Evolutionary conservation across 1,284 basidiomycete genomes (phyloP).

Genomic region (Testicularia cyperi): DNA sequence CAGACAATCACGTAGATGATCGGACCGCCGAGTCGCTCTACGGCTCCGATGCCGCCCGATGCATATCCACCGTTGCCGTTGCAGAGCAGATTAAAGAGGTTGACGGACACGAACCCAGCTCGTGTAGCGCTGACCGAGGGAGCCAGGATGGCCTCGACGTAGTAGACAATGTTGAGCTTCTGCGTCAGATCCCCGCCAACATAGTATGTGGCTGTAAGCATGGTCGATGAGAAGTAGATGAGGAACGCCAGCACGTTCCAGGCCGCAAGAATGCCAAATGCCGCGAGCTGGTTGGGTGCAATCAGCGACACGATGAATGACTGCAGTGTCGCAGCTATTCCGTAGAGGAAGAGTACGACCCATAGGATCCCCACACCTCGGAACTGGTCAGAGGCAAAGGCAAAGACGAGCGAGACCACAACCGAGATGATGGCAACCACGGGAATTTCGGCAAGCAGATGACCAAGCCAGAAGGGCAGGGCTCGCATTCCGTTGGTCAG

Average conservation of each 20-base stretch:
- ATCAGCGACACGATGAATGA: slow-evolving; percentile 25
- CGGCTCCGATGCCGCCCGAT: slow-evolving; percentile 52
- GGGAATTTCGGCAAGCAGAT: slow-evolving; percentile 72
- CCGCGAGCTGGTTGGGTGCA: slow-evolving; percentile 69
- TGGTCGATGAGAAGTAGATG: slow-evolving; percentile 68
- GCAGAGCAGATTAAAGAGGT: slow-evolving; percentile 75
- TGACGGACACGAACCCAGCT: slow-evolving; percentile 72
- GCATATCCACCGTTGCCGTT: slow-evolving; percentile 66
- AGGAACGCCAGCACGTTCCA: slow-evolving; percentile 74
- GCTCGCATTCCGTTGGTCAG: slow-evolving; percentile 76
- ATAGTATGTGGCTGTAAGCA: slow-evolving; percentile 72
- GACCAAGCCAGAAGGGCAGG: slow-evolving; percentile 75
- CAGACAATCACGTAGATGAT: slow-evolving; percentile 70
- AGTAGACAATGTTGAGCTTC: slow-evolving; percentile 68
- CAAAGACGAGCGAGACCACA: slow-evolving; percentile 69
- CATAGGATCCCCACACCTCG: slow-evolving; percentile 69
- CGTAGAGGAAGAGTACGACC: slow-evolving; percentile 72
- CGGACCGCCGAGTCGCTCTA: slow-evolving; percentile 72
- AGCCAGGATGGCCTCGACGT: slow-evolving; percentile 70
- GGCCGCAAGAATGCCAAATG: slow-evolving; percentile 73
- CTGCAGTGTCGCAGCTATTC: slow-evolving; percentile 63
- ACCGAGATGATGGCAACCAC: slow-evolving; percentile 67
- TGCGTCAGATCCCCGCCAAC: slow-evolving; percentile 66
- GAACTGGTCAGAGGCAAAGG: slow-evolving; percentile 68
- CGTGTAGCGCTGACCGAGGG: slow-evolving; percentile 73